Evolutionary conservation across 257 asterid species (phyloP).

Genomic region (Pogostemon cablin): DNA sequence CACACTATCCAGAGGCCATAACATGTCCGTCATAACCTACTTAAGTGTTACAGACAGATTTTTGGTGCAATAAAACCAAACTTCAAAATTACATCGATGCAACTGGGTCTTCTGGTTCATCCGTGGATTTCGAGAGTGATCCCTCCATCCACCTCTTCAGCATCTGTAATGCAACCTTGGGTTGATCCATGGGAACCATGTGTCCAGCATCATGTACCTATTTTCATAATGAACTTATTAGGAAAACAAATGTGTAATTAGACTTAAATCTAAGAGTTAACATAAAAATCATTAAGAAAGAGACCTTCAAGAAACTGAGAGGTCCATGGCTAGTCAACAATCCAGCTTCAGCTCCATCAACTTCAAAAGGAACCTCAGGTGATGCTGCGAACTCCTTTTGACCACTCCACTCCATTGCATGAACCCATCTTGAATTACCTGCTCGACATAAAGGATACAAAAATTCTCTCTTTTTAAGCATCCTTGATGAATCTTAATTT

Average conservation of each 20-base stretch:
- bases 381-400: slow-evolving; percentile 67
- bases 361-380: slow-evolving; percentile 66
- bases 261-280: slow-evolving; percentile 10
- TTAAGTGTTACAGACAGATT: slow-evolving; percentile 21
- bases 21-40: slow-evolving; percentile 27
- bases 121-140: slow-evolving; percentile 48
- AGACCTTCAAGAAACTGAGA: slow-evolving; percentile 86
- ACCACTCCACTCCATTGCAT: slow-evolving; percentile 94
- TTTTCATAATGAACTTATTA: slow-evolving; percentile 17
- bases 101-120: slow-evolving; percentile 48
- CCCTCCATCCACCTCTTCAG: slow-evolving; percentile 79
- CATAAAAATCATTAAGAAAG: neutral
- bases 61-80: slow-evolving; percentile 17
- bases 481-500: slow-evolving; percentile 4
- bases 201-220: slow-evolving; percentile 96
- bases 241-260: slow-evolving; percentile 8
- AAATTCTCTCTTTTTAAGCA: neutral
- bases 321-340: slow-evolving; percentile 73
- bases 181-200: slow-evolving; percentile 99
- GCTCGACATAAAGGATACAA: slow-evolving; percentile 25
- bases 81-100: slow-evolving; percentile 60
- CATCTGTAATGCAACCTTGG: slow-evolving; percentile 85
- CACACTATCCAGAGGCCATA: slow-evolving; percentile 22
- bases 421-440: slow-evolving; percentile 99
- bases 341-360: slow-evolving; percentile 80